Conservation (phyloP, 108 stramenopile genomes). For the Asterionellopsis glacialis region DNA sequence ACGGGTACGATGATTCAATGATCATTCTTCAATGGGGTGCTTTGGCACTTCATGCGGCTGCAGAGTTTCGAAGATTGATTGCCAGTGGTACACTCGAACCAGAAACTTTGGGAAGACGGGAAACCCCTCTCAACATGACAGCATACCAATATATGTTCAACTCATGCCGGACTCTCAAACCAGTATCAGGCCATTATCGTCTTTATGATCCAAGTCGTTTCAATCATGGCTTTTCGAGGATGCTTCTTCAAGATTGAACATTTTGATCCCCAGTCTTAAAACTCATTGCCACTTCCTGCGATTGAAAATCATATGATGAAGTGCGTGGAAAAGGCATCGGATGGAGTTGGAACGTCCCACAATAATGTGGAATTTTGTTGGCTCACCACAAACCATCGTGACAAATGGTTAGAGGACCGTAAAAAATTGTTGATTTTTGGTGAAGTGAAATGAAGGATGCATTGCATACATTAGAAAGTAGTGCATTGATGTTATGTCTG, state of each 20-base stretch:
- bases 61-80: conserved; percentile 21
- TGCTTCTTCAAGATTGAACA: conserved; percentile 54
- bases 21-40: conserved; percentile 29
- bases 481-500: conserved; percentile 25
- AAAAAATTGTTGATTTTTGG: conserved; percentile 14
- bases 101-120: conserved; percentile 22
- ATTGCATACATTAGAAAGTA: conserved; percentile 31
- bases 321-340: conserved; percentile 43
- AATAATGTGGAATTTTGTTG: conserved; percentile 26
- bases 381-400: conserved; percentile 39
- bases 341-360: neutral
- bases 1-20: neutral
- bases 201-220: conserved; percentile 44
- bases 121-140: conserved; percentile 29
- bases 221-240: conserved; percentile 44
- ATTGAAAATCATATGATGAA: conserved; percentile 39
- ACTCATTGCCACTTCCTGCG: conserved; percentile 29
- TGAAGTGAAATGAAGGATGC: conserved; percentile 23
- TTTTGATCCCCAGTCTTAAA: conserved; percentile 14
- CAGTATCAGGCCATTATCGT: conserved; percentile 35
- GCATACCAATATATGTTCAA: conserved; percentile 74
- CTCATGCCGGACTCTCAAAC: conserved; percentile 49
- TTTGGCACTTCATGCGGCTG: conserved; percentile 21
- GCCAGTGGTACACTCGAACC: conserved; percentile 20
- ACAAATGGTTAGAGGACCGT: conserved; percentile 45